These are phyloP conservation scores for Colletotrichum theobromicola DNA, from an alignment of 2,329 filamentous ascomycete species.

Conservation along the genomic window DNA sequence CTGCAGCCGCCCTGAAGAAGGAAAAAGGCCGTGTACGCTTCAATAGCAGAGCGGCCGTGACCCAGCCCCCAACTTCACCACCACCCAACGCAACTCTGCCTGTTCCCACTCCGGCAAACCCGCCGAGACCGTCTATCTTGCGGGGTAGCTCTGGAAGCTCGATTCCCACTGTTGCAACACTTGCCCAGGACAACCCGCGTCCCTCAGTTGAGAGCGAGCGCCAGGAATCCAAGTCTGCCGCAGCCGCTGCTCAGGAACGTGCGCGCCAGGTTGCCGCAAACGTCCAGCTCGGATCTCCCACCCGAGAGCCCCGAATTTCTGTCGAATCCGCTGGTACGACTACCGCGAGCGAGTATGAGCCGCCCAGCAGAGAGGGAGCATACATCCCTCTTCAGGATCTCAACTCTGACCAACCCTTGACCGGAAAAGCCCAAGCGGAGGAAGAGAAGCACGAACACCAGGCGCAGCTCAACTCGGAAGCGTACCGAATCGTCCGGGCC, in stretches of 20 bases:
- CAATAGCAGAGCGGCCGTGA: slow-evolving; percentile 47
- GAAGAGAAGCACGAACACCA: slow-evolving; percentile 27
- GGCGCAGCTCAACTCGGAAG: slow-evolving; percentile 36
- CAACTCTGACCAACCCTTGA: slow-evolving; percentile 13
- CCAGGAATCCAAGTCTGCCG: slow-evolving; percentile 29
- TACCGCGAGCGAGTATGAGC: slow-evolving; percentile 30
- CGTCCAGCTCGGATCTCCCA: slow-evolving; percentile 40
- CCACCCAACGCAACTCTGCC: slow-evolving; percentile 13
- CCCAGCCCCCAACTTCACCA: slow-evolving; percentile 26
- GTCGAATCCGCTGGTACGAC: slow-evolving; percentile 40
- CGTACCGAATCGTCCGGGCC: slow-evolving; percentile 47
- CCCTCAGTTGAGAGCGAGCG: slow-evolving; percentile 25
- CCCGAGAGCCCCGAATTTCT: slow-evolving; percentile 38
- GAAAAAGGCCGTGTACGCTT: slow-evolving; percentile 55
- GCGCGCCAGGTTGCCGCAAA: slow-evolving; percentile 47
- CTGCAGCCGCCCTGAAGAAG: slow-evolving; percentile 34
- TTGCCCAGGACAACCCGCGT: slow-evolving; percentile 6
- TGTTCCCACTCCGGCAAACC: background rate
- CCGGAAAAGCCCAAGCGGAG: background rate
- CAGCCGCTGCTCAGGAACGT: slow-evolving; percentile 48
- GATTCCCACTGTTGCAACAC: slow-evolving; percentile 29
- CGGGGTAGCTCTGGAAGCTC: slow-evolving; percentile 47
- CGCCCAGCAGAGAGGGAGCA: slow-evolving; percentile 24
- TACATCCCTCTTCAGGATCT: slow-evolving; percentile 38
- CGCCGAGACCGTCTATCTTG: slow-evolving; percentile 40